Evolutionary conservation across 148 eudicot species (phyloP).

Genomic region (Diospyros lotus): DNA sequence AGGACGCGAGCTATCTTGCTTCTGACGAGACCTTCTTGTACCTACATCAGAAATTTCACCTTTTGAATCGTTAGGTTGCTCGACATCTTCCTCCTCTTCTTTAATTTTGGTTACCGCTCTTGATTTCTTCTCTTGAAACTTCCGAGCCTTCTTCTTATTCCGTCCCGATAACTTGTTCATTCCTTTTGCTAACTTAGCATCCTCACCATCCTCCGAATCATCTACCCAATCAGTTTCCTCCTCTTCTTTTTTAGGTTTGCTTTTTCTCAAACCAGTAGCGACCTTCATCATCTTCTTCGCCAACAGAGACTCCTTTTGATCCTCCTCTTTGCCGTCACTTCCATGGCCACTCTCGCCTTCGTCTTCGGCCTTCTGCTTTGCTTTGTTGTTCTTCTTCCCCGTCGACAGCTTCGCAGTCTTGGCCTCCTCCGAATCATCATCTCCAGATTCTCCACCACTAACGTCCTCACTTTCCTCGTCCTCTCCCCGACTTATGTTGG

Average conservation of each 20-base stretch:
- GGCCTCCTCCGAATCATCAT: not conserved
- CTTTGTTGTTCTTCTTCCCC: not conserved
- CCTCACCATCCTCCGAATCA: not conserved
- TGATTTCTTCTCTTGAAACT: not conserved
- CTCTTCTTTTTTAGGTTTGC: not conserved
- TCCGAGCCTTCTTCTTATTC: conserved; percentile 1
- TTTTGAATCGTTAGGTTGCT: not conserved
- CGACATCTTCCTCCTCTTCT: not conserved
- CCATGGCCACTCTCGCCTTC: not conserved
- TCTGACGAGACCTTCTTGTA: not conserved
- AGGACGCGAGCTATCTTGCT: not conserved
- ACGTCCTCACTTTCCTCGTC: not conserved
- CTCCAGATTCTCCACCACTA: not conserved
- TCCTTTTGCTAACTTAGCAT: conserved; percentile 5
- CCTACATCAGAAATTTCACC: not conserved
- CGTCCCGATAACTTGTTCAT: conserved; percentile 1
- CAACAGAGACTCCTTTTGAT: not conserved
- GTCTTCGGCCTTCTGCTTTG: not conserved
- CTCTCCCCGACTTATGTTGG: not conserved
- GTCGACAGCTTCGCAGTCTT: not conserved
- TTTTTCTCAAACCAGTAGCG: not conserved
- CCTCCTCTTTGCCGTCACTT: not conserved
- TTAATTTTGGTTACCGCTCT: not conserved
- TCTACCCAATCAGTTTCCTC: not conserved
- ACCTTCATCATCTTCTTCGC: not conserved